These are phyloP conservation scores for Tuber aestivum DNA, from an alignment of 495 filamentous ascomycete species.

Conservation along the genomic window DNA sequence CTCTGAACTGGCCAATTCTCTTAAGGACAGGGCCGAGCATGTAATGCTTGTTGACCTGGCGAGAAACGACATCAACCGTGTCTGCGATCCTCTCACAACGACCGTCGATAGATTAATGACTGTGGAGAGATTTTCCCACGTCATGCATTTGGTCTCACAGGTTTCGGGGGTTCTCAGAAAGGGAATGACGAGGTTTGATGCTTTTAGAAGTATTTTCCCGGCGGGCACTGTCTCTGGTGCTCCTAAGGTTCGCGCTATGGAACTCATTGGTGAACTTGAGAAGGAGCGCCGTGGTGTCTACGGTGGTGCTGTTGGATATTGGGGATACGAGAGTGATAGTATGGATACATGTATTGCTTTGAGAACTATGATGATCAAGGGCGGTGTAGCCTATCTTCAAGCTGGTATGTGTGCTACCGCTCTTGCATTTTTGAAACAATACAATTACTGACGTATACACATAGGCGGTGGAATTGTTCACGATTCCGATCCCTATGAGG, in stretches of 20 bases:
- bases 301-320: constrained; percentile 94
- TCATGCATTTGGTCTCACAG: constrained; percentile 93
- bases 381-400: constrained; percentile 84
- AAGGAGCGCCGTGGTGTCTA: constrained; percentile 90
- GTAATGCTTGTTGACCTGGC: constrained; percentile 99
- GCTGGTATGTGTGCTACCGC: constrained; percentile 51
- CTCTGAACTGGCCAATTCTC: constrained; percentile 64
- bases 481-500: constrained; percentile 87
- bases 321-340: constrained; percentile 72
- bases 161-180: constrained; percentile 78
- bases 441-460: constrained; percentile 5
- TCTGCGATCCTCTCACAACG: constrained; percentile 84
- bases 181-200: constrained; percentile 87
- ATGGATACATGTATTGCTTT: constrained; percentile 99
- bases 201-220: constrained; percentile 92
- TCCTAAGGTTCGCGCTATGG: constrained; percentile 94
- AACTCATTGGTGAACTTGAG: constrained; percentile 91
- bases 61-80: constrained; percentile 91
- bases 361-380: constrained; percentile 91
- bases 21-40: constrained; percentile 95
- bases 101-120: constrained; percentile 90
- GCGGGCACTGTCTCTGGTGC: constrained; percentile 91
- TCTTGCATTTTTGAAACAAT: background rate
- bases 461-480: constrained; percentile 92
- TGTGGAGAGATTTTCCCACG: constrained; percentile 90